Evolutionary conservation across 228 moss, liverwort and hornwort species (phyloP).

Genomic region (Sphagnum magellanicum): DNA sequence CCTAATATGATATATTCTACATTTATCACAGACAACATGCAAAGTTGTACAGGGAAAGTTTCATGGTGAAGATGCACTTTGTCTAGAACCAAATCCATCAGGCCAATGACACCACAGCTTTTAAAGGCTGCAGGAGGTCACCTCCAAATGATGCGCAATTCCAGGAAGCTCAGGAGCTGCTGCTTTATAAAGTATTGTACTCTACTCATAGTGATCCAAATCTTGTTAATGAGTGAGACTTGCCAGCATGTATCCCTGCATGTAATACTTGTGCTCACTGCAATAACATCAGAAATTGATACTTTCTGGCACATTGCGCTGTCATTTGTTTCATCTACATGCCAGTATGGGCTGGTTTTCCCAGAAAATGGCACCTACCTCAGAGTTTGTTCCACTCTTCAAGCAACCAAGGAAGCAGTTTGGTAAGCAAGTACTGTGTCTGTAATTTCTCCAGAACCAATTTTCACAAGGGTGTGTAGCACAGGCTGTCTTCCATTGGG

Average conservation of each 20-base stretch:
- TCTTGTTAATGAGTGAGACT: too few species aligned
- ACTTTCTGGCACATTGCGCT: background rate
- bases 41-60: too few species aligned
- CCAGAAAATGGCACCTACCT: constrained; percentile 2
- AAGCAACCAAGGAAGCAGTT: background rate
- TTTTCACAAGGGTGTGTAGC: too few species aligned
- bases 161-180: background rate
- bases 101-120: too few species aligned
- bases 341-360: constrained; percentile 1
- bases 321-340: background rate
- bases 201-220: too few species aligned
- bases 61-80: too few species aligned
- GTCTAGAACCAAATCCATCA: too few species aligned
- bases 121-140: constrained; percentile 3
- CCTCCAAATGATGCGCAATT: background rate
- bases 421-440: background rate
- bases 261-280: background rate
- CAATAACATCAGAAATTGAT: background rate
- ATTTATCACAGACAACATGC: too few species aligned
- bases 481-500: too few species aligned
- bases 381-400: constrained; percentile 4
- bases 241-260: background rate
- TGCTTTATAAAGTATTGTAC: background rate
- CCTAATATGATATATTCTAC: too few species aligned
- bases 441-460: too few species aligned